A percentile compares a stretch with the other conserved stretches of the same genome.
phyloP scores from a whole-genome alignment of 108 stramenopile species.

The Nitzschia sp. region DNA sequence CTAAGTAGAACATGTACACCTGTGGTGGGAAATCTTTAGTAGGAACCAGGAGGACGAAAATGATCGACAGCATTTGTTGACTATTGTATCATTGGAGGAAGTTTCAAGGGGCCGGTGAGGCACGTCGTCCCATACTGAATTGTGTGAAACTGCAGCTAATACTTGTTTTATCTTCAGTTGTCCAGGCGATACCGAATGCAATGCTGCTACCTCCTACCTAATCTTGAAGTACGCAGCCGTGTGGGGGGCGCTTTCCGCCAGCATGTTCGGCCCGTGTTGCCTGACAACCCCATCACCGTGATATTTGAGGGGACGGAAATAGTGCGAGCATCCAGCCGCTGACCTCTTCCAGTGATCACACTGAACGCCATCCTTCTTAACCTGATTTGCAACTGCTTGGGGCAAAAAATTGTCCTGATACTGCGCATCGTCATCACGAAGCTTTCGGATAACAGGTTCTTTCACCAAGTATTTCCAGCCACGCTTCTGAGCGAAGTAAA shows the following conservation, averaged over 20 bases:
- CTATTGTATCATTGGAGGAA: too few relatives aligned
- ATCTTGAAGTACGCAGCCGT: slow-evolving; percentile 73
- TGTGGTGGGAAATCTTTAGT: too few relatives aligned
- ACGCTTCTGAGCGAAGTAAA: slow-evolving; percentile 88
- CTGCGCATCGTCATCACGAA: slow-evolving; percentile 66
- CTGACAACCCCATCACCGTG: slow-evolving; percentile 82
- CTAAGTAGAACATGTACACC: too few relatives aligned
- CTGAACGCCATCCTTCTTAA: slow-evolving; percentile 65
- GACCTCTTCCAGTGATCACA: slow-evolving; percentile 80
- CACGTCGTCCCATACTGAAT: too few relatives aligned
- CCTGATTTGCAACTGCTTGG: slow-evolving; percentile 58
- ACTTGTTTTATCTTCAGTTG: too few relatives aligned
- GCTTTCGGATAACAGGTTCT: slow-evolving; percentile 65
- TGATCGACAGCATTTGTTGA: too few relatives aligned
- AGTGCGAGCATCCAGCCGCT: slow-evolving; percentile 73
- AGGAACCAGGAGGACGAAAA: too few relatives aligned
- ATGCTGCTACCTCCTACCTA: too few relatives aligned
- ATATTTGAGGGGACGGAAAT: slow-evolving; percentile 86
- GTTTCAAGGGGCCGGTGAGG: too few relatives aligned
- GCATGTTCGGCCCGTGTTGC: slow-evolving; percentile 80
- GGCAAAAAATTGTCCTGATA: slow-evolving; percentile 92
- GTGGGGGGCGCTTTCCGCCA: slow-evolving; percentile 54
- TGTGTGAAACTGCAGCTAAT: too few relatives aligned
- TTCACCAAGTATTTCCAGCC: slow-evolving; percentile 92
- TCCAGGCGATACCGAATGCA: too few relatives aligned